These are phyloP conservation scores for Xylaria nigripes DNA, from an alignment of 495 filamentous ascomycete species.

Conservation along the genomic window DNA sequence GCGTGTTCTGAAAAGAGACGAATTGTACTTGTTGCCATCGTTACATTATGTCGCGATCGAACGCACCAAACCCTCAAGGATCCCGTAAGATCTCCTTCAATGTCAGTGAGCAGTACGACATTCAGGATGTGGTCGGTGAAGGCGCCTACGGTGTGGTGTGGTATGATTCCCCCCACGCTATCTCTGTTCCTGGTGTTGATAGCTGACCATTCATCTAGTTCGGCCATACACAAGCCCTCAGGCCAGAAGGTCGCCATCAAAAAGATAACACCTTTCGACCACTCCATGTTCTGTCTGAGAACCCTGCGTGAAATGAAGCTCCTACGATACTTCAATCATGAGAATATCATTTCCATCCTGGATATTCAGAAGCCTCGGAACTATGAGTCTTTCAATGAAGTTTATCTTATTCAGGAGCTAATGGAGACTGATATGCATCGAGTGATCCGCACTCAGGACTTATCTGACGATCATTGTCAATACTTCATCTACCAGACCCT, in stretches of 20 bases:
- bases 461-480: slow-evolving; percentile 98
- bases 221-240: slow-evolving; percentile 95
- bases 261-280: slow-evolving; percentile 98
- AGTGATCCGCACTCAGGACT: slow-evolving; percentile 96
- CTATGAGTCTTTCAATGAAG: slow-evolving; percentile 94
- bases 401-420: slow-evolving; percentile 98
- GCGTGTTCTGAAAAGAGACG: not conserved
- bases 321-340: slow-evolving; percentile 98
- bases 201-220: slow-evolving; percentile 45
- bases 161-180: slow-evolving; percentile 45
- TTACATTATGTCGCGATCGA: slow-evolving; percentile 33
- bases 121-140: slow-evolving; percentile 98
- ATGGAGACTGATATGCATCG: slow-evolving; percentile 99
- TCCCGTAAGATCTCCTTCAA: slow-evolving; percentile 99
- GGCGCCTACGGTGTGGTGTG: slow-evolving; percentile 98
- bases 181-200: not conserved
- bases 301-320: slow-evolving; percentile 99
- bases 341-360: slow-evolving; percentile 99
- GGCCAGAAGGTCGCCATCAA: slow-evolving; percentile 99
- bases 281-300: slow-evolving; percentile 97
- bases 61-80: slow-evolving; percentile 37
- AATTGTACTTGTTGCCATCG: not conserved
- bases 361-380: slow-evolving; percentile 97
- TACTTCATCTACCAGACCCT: slow-evolving; percentile 99
- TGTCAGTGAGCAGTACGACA: slow-evolving; percentile 98